These are phyloP conservation scores for Avena atlantica DNA, from an alignment of 176 grass and related monocot species.

Conservation along the genomic window DNA sequence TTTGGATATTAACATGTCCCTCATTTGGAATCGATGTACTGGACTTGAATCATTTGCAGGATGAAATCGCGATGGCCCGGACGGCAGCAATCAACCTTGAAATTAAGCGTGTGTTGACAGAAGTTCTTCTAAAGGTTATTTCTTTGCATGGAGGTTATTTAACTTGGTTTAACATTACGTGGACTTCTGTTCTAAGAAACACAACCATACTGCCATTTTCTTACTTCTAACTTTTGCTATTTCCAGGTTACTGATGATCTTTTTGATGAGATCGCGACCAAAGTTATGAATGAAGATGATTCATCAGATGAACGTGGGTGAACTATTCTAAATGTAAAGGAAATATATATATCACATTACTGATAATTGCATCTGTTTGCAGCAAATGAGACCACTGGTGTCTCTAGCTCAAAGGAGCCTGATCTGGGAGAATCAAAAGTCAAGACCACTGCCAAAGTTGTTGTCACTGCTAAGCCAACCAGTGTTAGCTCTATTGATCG, in stretches of 20 bases:
- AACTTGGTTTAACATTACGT: slow-evolving; percentile 28
- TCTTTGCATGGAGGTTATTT: slow-evolving; percentile 16
- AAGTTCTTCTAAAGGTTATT: slow-evolving; percentile 92
- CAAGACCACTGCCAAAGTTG: slow-evolving; percentile 55
- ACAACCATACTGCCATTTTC: slow-evolving; percentile 15
- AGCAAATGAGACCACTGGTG: slow-evolving; percentile 50
- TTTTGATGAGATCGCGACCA: slow-evolving; percentile 90
- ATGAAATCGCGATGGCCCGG: slow-evolving; percentile 69
- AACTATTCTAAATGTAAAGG: slow-evolving; percentile 35
- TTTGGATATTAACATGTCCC: background rate
- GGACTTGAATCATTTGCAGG: slow-evolving; percentile 57
- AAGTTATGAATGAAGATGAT: slow-evolving; percentile 91
- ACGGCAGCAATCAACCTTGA: slow-evolving; percentile 78
- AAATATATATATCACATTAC: slow-evolving; percentile 35
- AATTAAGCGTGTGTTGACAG: slow-evolving; percentile 95
- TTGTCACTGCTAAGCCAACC: slow-evolving; percentile 45
- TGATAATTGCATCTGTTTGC: slow-evolving; percentile 55
- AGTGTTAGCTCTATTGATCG: slow-evolving; percentile 36
- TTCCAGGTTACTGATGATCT: slow-evolving; percentile 95
- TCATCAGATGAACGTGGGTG: slow-evolving; percentile 62
- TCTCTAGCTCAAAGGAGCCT: slow-evolving; percentile 48
- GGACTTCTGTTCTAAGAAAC: slow-evolving; percentile 15
- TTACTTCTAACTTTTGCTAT: background rate
- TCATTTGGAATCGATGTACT: slow-evolving; percentile 31
- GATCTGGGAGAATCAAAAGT: slow-evolving; percentile 48